Conservation (phyloP, 2,329 filamentous ascomycete genomes). For the Scedosporium apiospermum region DNA sequence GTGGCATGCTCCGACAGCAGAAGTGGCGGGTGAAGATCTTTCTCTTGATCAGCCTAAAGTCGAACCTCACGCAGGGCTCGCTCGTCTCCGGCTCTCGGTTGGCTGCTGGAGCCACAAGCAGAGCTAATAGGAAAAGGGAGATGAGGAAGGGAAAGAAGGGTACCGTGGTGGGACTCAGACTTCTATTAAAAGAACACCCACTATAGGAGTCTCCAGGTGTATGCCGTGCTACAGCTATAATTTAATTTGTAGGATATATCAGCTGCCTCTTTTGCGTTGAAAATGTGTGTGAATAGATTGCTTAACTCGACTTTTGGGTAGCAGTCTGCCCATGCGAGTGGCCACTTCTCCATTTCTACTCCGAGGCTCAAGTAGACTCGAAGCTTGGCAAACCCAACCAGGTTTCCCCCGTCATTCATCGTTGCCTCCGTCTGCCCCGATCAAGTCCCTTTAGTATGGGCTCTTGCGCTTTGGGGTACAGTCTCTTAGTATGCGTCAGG, state of each 20-base stretch:
- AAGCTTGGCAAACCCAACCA: not conserved
- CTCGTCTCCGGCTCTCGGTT: not conserved
- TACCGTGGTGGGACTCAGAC: not conserved
- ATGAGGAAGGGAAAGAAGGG: not conserved
- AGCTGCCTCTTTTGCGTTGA: not conserved
- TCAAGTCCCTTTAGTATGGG: not conserved
- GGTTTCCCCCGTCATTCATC: not conserved
- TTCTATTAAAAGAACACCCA: not conserved
- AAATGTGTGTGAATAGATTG: not conserved
- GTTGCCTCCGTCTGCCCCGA: no score
- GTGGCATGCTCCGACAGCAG: not conserved
- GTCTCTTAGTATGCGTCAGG: no score
- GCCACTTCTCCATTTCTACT: not conserved
- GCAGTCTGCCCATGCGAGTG: not conserved
- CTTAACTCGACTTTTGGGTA: not conserved
- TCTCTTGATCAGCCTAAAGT: not conserved
- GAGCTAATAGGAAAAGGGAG: not conserved
- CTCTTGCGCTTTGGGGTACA: not conserved
- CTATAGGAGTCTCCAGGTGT: constrained; percentile 1
- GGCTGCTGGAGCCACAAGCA: not conserved
- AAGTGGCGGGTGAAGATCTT: not conserved
- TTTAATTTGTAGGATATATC: not conserved
- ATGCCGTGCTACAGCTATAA: not conserved
- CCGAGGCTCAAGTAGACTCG: not conserved
- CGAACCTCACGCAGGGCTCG: not conserved